Base-by-base conservation (phyloP, 495 filamentous ascomycete species). In the Aspergillus saccharolyticus region DNA sequence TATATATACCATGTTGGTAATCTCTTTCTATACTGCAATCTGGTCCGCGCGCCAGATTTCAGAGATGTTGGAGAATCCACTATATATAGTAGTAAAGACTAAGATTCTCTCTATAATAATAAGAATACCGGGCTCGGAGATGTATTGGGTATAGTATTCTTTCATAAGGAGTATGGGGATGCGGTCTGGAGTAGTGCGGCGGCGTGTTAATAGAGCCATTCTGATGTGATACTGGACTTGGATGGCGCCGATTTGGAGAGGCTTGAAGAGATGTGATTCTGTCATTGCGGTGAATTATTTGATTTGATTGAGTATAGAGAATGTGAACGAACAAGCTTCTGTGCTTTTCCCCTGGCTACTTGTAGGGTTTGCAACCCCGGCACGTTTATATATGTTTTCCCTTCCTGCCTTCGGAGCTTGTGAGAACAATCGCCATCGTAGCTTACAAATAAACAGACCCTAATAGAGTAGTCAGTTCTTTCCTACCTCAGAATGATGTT, bases 81-180 rank as follows among this genome's bases (percentile, higher is more conserved):
- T 67, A 18, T 79, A 66, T 18, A 80, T 75, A 28, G 62, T 56
- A 7, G 78, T 68, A 3, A 83, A 80, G 61, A 90, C 82, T 55
- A 84, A 75, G 10, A 85, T 85, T 1, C 76, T 86, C 69, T 93
- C 87, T 16, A 77, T 78, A 45, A 75, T 70, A 30, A 85, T 67
- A 14, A 83, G 62, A 7, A 82, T 74, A 0, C 78, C 77, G 10
- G 80, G 80, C 1, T 70, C 66, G 0, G 75, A 65, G 8, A 78
- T 70, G 7, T 81, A 68, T 56, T 85, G 80, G 0, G 53, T 49
- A 58, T 85, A 84, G 72, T 84, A 83, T 49, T 80, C 71, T 33
- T 55, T 62, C 14, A 74, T 57, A 5, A 77, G 33, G 15, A 65
- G 55, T 30, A 65, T 53, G 28, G 77, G 75, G 19, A 68, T 55